phyloP scores from a whole-genome alignment of 805 yeast genomes.

The Pichia phayaonensis region DNA sequence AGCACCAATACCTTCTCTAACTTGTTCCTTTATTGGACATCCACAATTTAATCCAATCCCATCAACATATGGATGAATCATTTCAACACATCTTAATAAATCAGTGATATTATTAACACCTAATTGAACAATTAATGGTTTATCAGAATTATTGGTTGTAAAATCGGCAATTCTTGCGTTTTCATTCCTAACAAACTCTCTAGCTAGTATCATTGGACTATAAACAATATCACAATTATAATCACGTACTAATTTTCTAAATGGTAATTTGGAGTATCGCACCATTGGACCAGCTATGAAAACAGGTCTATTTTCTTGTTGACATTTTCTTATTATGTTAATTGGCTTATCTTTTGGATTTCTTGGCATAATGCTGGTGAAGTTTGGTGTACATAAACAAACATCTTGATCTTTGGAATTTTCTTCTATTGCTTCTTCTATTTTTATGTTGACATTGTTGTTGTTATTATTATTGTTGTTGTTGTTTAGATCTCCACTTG shows the following conservation, averaged over 20 bases:
- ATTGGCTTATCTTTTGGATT: conserved; percentile 45
- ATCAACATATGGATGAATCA: conserved; percentile 87
- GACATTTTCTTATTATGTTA: conserved; percentile 40
- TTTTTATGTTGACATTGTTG: neutral
- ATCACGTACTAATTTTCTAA: conserved; percentile 69
- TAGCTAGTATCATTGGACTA: conserved; percentile 92
- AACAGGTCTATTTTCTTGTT: conserved; percentile 44
- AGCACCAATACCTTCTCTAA: conserved; percentile 94
- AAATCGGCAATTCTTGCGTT: conserved; percentile 81
- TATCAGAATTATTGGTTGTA: conserved; percentile 64
- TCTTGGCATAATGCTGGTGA: conserved; percentile 22
- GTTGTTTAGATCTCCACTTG: no score
- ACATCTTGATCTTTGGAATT: neutral
- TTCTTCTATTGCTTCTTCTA: neutral
- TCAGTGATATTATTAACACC: conserved; percentile 85
- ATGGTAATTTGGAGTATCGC: conserved; percentile 88
- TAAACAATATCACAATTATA: conserved; percentile 78
- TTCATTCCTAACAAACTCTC: conserved; percentile 84
- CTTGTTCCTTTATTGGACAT: conserved; percentile 93
- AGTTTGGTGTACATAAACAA: conserved; percentile 11
- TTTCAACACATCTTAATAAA: conserved; percentile 70
- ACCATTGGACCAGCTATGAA: conserved; percentile 93
- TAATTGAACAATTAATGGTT: conserved; percentile 77
- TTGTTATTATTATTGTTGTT: no score
- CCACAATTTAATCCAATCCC: conserved; percentile 96